Base-by-base conservation (phyloP, 1,284 basidiomycete species). In the Moesziomyces antarcticus region DNA sequence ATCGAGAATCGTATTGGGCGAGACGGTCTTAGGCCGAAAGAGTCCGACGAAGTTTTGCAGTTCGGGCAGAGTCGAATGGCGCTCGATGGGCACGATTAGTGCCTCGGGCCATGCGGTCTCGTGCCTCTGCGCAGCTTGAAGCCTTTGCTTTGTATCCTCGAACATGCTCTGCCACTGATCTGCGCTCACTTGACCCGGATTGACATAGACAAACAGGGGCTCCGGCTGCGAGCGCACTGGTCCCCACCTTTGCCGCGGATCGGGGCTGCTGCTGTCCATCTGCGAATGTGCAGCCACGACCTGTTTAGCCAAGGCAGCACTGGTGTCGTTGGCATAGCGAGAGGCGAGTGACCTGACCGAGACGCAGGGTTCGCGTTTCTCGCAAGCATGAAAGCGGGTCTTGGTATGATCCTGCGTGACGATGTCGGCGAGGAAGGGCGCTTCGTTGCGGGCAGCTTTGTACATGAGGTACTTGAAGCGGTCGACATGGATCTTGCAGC, bases 381-480 rank as follows among this genome's bases (percentile, higher is more conserved):
- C 94, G 77, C 94, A 97, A 0, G 94, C 93, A 79, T 97, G 94
- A 78, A 97, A 96, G 0, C 93, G 89, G 0, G 92, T 91, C 1
- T 85, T 83, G 0, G 83, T 77, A 7, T 87, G 82, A 33, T 93
- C 89, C 5, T 83, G 84, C 0, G 92, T 94, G 18, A 90, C 87
- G 59, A 93, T 88, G 0, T 85, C 80, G 7, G 86, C 85, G 16
- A 95, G 86, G 72, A 89, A 89, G 0, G 90, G 90, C 67, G 94
- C 90, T 51, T 73, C 52, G 1, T 86, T 86, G 3, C 89, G 79
- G 42, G 87, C 87, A 1, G 86, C 85, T 42, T 55, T 65, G 82
- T 90, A 93, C 20, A 95, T 88, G 14, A 84, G 84, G 71, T 89
- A 81, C 82, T 97, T 97, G 86, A 96, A 96, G 37, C 91, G 87